Conservation (phyloP, 352 stramenopile genomes). For the Globisporangium mamillatum region DNA sequence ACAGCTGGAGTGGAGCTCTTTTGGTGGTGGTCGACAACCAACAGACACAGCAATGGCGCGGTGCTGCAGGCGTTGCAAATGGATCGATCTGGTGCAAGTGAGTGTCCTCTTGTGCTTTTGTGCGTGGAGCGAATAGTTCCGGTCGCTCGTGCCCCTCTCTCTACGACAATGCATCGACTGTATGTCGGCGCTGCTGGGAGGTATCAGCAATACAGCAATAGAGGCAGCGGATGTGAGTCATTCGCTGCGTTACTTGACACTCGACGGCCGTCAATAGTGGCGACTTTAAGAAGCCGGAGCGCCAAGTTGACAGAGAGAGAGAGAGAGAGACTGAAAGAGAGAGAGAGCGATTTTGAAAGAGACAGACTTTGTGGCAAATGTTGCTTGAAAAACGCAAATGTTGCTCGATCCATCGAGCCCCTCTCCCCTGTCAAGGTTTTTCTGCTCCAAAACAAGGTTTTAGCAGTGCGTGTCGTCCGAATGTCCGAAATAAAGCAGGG, state of each 20-base stretch:
- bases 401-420: conserved; percentile 4
- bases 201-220: conserved; percentile 5
- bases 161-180: not conserved
- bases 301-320: conserved; percentile 3
- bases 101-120: not conserved
- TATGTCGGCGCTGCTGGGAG: not conserved
- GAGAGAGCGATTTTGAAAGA: conserved; percentile 6
- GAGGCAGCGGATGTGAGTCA: not conserved
- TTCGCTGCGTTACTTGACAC: not conserved
- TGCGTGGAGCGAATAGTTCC: not conserved
- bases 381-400: conserved; percentile 2
- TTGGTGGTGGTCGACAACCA: not conserved
- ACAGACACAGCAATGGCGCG: not conserved
- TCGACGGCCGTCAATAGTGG: not conserved
- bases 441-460: not conserved
- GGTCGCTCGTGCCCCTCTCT: not conserved
- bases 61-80: not conserved
- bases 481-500: not conserved
- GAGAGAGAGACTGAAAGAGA: not conserved
- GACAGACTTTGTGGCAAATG: conserved; percentile 3
- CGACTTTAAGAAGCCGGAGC: conserved; percentile 8
- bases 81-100: not conserved
- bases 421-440: conserved; percentile 4
- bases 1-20: not conserved
- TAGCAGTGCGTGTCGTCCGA: not conserved